Conservation (phyloP, 805 yeast species). For the Candida verbasci region DNA sequence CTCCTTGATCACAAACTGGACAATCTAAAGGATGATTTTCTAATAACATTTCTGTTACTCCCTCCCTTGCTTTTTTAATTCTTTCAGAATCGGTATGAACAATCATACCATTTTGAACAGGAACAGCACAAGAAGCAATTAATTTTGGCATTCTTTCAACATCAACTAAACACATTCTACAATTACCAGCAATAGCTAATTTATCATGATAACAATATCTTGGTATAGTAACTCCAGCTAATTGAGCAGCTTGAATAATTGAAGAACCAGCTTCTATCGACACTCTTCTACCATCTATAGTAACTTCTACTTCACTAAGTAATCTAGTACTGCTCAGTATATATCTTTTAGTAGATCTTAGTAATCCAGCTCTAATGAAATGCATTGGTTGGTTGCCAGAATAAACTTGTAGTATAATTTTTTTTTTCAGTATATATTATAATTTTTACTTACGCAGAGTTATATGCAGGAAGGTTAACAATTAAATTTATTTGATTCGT, state of each 20-base stretch:
- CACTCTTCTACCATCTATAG: slow-evolving; percentile 69
- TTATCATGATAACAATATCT: slow-evolving; percentile 91
- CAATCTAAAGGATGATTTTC: slow-evolving; percentile 91
- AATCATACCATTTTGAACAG: slow-evolving; percentile 87
- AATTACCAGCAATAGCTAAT: slow-evolving; percentile 86
- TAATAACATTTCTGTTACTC: slow-evolving; percentile 82
- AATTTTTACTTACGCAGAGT: too few species aligned
- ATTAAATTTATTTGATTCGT: slow-evolving; percentile 12
- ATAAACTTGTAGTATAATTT: too few species aligned
- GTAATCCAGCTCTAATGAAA: slow-evolving; percentile 15
- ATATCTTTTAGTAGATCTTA: slow-evolving; percentile 18
- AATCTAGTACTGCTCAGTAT: slow-evolving; percentile 16
- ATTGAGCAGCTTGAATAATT: slow-evolving; percentile 86
- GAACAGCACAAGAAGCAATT: slow-evolving; percentile 89
- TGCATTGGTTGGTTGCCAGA: slow-evolving; percentile 12
- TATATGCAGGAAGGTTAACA: slow-evolving; percentile 11
- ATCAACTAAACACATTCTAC: slow-evolving; percentile 90
- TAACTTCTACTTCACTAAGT: slow-evolving; percentile 52
- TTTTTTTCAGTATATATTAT: too few species aligned
- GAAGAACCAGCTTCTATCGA: slow-evolving; percentile 82
- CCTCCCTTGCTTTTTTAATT: slow-evolving; percentile 80
- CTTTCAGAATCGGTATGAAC: slow-evolving; percentile 75
- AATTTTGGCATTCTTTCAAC: slow-evolving; percentile 86
- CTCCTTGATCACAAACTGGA: slow-evolving; percentile 93
- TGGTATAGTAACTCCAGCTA: slow-evolving; percentile 84